Percentiles rank a stretch among this genome's conserved stretches.
Conservation (phyloP, 2,329 filamentous ascomycete species). For the Colletotrichum sp. region DNA sequence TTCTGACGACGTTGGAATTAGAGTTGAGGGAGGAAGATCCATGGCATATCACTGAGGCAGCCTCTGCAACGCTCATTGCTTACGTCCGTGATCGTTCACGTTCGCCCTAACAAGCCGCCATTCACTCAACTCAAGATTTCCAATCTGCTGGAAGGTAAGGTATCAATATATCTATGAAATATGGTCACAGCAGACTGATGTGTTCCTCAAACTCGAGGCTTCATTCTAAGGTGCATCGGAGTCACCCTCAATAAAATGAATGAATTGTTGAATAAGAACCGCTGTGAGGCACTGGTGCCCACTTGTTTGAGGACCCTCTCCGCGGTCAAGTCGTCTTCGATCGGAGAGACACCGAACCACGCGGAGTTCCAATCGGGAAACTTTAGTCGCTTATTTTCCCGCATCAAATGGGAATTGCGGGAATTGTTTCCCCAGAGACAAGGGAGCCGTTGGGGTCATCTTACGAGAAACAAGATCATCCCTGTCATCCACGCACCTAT, state of each 20-base stretch:
- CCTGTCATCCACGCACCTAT: neutral
- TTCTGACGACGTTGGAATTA: neutral
- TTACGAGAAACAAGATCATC: slow-evolving; percentile 6
- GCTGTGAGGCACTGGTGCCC: neutral
- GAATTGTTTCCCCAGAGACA: neutral
- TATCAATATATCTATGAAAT: fast-evolving
- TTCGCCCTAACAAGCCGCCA: fast-evolving
- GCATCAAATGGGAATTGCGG: neutral
- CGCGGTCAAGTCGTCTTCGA: neutral
- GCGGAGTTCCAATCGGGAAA: neutral
- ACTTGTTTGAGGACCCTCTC: neutral
- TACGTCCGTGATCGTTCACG: neutral
- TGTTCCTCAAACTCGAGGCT: neutral
- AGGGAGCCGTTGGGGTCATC: neutral
- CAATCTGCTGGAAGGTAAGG: neutral
- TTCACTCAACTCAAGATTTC: neutral
- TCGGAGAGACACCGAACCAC: neutral
- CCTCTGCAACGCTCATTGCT: neutral
- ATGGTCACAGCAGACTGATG: neutral
- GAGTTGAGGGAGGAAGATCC: neutral
- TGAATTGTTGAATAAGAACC: neutral
- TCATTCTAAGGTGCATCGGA: neutral
- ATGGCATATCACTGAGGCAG: fast-evolving
- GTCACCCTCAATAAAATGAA: neutral
- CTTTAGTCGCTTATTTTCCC: neutral